These are phyloP conservation scores for Boechera retrofracta DNA, from an alignment of 345 rosid genomes.

Conservation along the genomic window DNA sequence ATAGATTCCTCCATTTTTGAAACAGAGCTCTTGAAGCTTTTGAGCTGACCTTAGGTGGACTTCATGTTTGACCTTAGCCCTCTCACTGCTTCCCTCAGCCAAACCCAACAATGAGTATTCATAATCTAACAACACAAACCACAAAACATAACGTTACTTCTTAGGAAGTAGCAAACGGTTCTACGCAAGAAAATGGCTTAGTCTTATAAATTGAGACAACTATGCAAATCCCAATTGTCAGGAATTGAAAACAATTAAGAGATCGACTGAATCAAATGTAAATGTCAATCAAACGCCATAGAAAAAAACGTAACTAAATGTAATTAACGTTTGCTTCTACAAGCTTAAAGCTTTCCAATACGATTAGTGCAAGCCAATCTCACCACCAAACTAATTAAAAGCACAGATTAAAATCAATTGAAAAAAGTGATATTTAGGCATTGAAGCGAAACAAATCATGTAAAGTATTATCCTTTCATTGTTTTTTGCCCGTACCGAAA, in stretches of 20 bases:
- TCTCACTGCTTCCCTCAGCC: constrained; percentile 82
- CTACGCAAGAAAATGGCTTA: background rate
- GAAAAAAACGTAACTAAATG: background rate
- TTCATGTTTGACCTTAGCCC: constrained; percentile 70
- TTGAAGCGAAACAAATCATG: constrained; percentile 5
- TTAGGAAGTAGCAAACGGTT: background rate
- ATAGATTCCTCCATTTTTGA: constrained; percentile 90
- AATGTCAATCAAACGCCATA: background rate
- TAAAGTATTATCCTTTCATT: background rate
- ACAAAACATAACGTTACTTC: constrained; percentile 14
- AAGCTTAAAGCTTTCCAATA: background rate
- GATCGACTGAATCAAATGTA: background rate
- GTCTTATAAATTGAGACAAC: background rate
- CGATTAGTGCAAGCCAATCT: background rate
- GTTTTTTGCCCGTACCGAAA: constrained; percentile 59
- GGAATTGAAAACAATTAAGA: background rate
- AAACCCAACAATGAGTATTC: constrained; percentile 82
- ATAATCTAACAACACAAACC: constrained; percentile 60
- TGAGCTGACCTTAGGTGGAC: constrained; percentile 91
- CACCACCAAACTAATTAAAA: constrained; percentile 5
- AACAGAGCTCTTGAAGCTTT: constrained; percentile 91
- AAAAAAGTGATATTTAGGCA: background rate
- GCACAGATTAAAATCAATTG: constrained; percentile 3
- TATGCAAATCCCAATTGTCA: background rate
- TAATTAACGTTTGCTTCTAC: background rate